These are phyloP conservation scores for Glaciozyma antarctica DNA, from an alignment of 768 basidiomycete genomes.

Conservation along the genomic window DNA sequence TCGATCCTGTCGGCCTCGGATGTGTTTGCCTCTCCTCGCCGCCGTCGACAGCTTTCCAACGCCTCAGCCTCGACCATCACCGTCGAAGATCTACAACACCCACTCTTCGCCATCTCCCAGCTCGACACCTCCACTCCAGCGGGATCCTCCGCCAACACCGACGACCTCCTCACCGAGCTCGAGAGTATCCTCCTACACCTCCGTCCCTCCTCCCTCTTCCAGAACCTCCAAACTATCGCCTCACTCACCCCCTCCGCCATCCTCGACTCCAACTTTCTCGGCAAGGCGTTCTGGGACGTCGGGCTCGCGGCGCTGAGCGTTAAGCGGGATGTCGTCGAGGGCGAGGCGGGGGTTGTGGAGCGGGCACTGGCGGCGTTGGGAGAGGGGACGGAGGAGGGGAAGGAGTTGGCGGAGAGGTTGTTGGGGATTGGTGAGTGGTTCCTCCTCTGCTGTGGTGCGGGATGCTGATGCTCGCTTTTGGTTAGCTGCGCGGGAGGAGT, in stretches of 20 bases:
- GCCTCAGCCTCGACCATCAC: neutral
- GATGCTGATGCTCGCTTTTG: neutral
- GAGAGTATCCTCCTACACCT: neutral
- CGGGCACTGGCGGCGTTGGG: neutral
- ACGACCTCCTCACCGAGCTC: neutral
- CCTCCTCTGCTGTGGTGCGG: neutral
- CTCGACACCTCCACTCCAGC: neutral
- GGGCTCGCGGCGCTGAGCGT: neutral
- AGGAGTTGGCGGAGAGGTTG: neutral
- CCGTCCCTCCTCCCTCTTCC: neutral
- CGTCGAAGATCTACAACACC: neutral
- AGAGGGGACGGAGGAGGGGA: constrained; percentile 1
- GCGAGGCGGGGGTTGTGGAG: constrained; percentile 1
- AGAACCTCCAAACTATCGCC: neutral
- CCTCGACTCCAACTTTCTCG: neutral
- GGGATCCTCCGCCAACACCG: neutral
- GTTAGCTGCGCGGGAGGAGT: neutral
- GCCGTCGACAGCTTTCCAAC: neutral
- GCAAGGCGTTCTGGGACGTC: constrained; percentile 2
- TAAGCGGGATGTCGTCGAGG: constrained; percentile 1
- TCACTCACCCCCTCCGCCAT: neutral
- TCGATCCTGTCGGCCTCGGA: neutral
- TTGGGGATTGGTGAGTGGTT: neutral
- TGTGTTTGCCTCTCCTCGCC: neutral
- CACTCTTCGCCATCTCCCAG: neutral